phyloP scores from a whole-genome alignment of 257 asterid species.

The Solanum dulcamara region DNA sequence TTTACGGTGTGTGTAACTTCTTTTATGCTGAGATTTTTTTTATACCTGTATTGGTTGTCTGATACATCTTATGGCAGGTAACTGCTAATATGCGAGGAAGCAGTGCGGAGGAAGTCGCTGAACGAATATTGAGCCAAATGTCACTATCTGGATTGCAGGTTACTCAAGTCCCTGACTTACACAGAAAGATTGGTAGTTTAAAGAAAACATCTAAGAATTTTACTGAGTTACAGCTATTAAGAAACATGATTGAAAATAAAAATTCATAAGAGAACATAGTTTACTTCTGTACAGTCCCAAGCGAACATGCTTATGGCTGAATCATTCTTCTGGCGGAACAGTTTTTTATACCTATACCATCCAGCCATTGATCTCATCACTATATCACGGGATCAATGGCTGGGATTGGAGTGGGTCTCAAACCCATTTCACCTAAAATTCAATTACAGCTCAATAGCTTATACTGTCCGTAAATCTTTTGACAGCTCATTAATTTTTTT shows the following conservation, averaged over 20 bases:
- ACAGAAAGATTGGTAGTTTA: not conserved
- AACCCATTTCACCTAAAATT: not conserved
- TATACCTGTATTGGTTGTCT: not conserved
- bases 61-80: constrained; percentile 33
- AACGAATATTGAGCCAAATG: constrained; percentile 65
- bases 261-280: not conserved
- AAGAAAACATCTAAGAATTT: not conserved
- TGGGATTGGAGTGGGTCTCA: not conserved
- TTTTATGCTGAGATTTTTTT: not conserved
- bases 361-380: not conserved
- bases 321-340: not conserved
- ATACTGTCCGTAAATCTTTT: not conserved
- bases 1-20: constrained; percentile 54
- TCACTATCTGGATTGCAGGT: constrained; percentile 95
- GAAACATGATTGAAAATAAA: not conserved
- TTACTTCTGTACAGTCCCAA: not conserved
- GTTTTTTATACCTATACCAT: not conserved
- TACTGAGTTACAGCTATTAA: not conserved
- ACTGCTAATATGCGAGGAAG: constrained; percentile 96
- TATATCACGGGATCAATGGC: not conserved
- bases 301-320: not conserved
- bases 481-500: not conserved
- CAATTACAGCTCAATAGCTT: not conserved
- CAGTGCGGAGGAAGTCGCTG: constrained; percentile 92
- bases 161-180: not conserved